Evolutionary conservation across 169 alveolate species (phyloP), one percentile per base, ranked within the genome.

Genomic region (Babesia ovata): DNA sequence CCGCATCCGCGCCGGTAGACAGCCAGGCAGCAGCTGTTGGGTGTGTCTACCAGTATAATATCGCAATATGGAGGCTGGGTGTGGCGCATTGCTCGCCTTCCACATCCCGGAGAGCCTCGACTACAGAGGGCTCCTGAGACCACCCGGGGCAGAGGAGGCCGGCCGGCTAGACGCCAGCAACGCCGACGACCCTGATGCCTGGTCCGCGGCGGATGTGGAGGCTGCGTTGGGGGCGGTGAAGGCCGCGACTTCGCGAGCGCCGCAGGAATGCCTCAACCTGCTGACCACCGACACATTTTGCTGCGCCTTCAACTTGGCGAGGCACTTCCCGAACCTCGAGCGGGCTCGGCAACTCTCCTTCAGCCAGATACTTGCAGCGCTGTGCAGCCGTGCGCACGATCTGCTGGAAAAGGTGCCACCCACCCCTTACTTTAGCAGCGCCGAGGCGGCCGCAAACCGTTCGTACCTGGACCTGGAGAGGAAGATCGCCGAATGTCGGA

Each of bases 61-160:
- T 63, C 17, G 42, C 73, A 63, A 26, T 9, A 79, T 70, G 87
- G 87, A 77, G 26, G 22, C 70, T 16, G 65, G 53, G n/a, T 2
- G 46, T 11, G 16, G 44, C 39, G 50, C 66, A 4, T 63, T 81
- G 29, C 50, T 58, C n/a, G 36, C 39, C 50, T 81, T 81, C 70
- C 45, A 81, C 24, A 81, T 81, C 22, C 84, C 88, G n/a, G 88
- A 81, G 67, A 81, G 77, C 57, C 79, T 81, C 52, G 88, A 81
- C 59, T 81, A 77, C 77, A 45, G 58, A 22, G 50, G 84, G 63
- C 75, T 81, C 19, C 73, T 81, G 42, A 26, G 88, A 21, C 84
- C 88, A 46, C 88, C 88, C n/a, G 88, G 85, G 19, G 60, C 78
- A 22, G 85, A 81, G 11, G 79, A 70, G 22, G 49, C 56, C 42